phyloP scores from a whole-genome alignment of 805 yeast species.

The Myxozyma neglecta region DNA sequence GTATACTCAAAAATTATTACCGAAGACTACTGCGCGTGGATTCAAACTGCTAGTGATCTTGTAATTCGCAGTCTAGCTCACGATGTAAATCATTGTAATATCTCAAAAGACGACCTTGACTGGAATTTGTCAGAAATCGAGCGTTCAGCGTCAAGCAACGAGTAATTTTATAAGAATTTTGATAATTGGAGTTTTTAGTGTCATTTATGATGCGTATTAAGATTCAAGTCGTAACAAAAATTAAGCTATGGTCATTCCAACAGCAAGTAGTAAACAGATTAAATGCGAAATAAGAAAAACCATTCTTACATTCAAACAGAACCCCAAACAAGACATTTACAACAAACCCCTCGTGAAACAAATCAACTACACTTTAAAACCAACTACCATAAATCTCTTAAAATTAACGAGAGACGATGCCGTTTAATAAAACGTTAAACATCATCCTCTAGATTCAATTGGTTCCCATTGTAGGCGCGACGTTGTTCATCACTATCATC shows the following conservation, averaged over 20 bases:
- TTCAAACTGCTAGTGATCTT: conserved; percentile 48
- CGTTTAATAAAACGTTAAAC: neutral
- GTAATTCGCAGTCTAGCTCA: conserved; percentile 66
- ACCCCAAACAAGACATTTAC: neutral
- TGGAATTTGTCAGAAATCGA: conserved; percentile 35
- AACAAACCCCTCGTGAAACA: too few relatives aligned
- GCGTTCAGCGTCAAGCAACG: conserved; percentile 12
- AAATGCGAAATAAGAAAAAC: too few relatives aligned
- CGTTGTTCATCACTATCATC: conserved; percentile 44
- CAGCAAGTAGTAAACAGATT: too few relatives aligned
- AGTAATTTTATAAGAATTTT: neutral
- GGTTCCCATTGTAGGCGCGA: conserved; percentile 59
- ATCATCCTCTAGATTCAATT: conserved; percentile 54
- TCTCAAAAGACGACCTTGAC: conserved; percentile 33
- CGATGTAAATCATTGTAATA: conserved; percentile 49
- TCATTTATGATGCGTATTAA: neutral
- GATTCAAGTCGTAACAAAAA: too few relatives aligned
- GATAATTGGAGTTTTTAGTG: neutral
- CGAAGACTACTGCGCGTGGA: conserved; percentile 78
- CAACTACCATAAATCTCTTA: neutral
- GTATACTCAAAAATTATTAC: conserved; percentile 76
- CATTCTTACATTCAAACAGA: neutral
- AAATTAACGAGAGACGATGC: neutral
- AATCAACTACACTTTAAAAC: neutral
- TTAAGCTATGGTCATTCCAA: too few relatives aligned